phyloP scores from a whole-genome alignment of 2,329 filamentous ascomycete genomes.

The Apiospora kogelbergensis region DNA sequence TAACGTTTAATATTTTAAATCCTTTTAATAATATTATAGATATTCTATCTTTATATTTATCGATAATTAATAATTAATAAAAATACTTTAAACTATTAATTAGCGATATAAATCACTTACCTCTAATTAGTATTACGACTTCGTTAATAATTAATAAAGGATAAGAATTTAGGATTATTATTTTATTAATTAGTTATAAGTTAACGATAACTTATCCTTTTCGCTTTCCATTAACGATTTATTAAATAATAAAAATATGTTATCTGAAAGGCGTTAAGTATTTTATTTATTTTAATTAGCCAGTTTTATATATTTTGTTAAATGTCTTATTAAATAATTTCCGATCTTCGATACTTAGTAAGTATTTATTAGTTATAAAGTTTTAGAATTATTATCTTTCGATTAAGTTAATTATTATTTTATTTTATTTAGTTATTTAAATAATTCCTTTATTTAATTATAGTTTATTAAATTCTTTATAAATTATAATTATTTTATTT shows the following conservation, averaged over 20 bases:
- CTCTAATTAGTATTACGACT: no score
- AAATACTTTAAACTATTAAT: neutral
- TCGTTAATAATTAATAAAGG: no score
- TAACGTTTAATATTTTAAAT: neutral
- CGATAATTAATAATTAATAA: conserved; percentile 2
- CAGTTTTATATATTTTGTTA: neutral
- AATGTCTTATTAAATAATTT: neutral
- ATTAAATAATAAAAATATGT: no score
- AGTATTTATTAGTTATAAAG: neutral
- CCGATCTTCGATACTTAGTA: neutral
- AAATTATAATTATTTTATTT: no score
- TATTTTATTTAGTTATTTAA: neutral
- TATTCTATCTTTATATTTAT: conserved; percentile 9
- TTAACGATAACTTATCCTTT: no score
- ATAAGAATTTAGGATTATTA: no score
- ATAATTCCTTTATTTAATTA: neutral
- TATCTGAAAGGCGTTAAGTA: neutral
- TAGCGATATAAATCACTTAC: neutral
- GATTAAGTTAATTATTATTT: neutral
- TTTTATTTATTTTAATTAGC: neutral
- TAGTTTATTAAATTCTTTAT: neutral
- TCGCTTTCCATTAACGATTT: no score
- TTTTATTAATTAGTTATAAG: no score
- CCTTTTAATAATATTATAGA: neutral
- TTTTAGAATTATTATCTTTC: neutral